Evolutionary conservation across 768 basidiomycete genomes (phyloP).

Genomic region (Megacollybia marginata): DNA sequence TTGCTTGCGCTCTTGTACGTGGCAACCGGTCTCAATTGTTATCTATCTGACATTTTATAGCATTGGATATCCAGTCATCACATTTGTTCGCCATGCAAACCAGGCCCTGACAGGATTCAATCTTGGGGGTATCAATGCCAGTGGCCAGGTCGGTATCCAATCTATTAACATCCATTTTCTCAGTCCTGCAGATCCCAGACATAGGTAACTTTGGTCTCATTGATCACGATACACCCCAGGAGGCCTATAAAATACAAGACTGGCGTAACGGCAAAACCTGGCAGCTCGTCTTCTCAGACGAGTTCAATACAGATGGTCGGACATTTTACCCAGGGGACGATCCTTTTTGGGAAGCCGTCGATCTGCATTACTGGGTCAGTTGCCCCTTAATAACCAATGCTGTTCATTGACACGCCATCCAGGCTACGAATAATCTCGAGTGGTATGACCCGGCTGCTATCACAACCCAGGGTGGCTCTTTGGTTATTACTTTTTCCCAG

Average conservation of each 20-base stretch:
- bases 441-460: constrained; percentile 83
- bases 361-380: constrained; percentile 71
- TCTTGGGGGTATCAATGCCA: constrained; percentile 54
- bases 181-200: constrained; percentile 44
- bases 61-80: constrained; percentile 42
- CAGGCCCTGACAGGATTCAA: constrained; percentile 25
- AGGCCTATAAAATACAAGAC: constrained; percentile 45
- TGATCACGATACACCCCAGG: constrained; percentile 51
- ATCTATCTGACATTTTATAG: constrained; percentile 14
- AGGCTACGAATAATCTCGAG: constrained; percentile 65
- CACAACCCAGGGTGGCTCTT: constrained; percentile 60
- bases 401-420: constrained; percentile 22
- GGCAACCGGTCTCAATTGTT: constrained; percentile 10
- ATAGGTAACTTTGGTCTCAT: constrained; percentile 55
- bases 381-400: neutral
- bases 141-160: constrained; percentile 44
- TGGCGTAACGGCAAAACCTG: constrained; percentile 48
- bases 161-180: constrained; percentile 9
- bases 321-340: constrained; percentile 80
- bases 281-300: constrained; percentile 71
- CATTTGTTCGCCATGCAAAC: constrained; percentile 14
- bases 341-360: constrained; percentile 76
- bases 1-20: constrained; percentile 56
- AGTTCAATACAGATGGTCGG: constrained; percentile 70
- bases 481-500: constrained; percentile 61